Base-by-base conservation (phyloP, 768 basidiomycete genomes). In the Lactarius hengduanensis region DNA sequence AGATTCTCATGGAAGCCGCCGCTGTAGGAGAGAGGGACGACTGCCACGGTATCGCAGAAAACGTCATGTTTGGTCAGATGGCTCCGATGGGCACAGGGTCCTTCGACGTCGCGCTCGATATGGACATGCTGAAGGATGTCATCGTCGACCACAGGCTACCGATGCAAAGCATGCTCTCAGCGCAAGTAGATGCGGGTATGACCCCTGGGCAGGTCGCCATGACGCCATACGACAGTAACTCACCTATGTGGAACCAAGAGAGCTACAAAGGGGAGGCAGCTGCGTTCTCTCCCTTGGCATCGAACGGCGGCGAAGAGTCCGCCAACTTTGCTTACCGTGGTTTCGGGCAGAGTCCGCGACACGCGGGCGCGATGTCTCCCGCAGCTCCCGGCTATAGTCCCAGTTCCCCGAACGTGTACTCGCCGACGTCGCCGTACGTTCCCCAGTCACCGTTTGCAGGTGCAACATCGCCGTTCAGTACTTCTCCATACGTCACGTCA, bases 61-160 rank as follows among this genome's bases (percentile, higher is more conserved):
- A 98, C 73, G 94, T 99, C 50, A 88, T 99, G 84, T 94, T 99
- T 72, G 97, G 97, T 20, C 97, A 98, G 79, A 91, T 98, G 86
- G 96, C 96, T n/a, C 96, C 96, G 0, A 98, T 99, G 95, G 97
- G 97, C 60, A 98, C 97, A 0, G 97, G 97, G 16, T 85, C 93
- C 9, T 98, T 96, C 73, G 96, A 98, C 58, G 92, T 99, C 59
- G 90, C 94, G 0, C 84, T 99, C 58, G 97, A 99, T 76, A 92
- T 98, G 73, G 92, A 96, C 71, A 96, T 98, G 94, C 82, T 99
- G 72, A 97, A 97, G 82, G 96, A 98, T 66, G 96, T 97, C 47
- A 94, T 98, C 62, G 91, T 98, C 59, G 97, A 99, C 76, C 94
- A 96, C 73, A 91, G 95, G 30, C 81, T 97, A 20, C 94, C 94